Base-by-base conservation (phyloP, 1,139 yeast genomes). In the Protomyces inundatus region DNA sequence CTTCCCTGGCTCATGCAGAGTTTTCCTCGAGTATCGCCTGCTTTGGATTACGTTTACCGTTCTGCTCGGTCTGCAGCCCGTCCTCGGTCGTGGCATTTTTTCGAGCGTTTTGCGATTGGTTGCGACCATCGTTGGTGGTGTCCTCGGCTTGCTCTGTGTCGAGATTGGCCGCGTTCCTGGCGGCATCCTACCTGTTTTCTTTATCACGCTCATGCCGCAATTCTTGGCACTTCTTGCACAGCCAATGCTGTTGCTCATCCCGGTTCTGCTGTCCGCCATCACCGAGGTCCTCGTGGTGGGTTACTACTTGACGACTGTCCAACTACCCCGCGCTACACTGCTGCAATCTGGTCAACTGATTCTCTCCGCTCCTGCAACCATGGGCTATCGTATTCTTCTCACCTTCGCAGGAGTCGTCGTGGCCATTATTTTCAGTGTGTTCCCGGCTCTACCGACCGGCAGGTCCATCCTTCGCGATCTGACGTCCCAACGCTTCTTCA, bases 341-440 rank as follows among this genome's bases (percentile, higher is more conserved):
- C 45, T 30, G 36, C 39, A 33, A 10, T 54, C 58, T n/a, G 64
- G 64, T 3, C 64, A 60, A 32, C 36, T 48, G 7, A 40, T 52
- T 42, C 58, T 60, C 35, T 33, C 35, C 14, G 42, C 58, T 9
- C 64, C 64, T 3, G 64, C 64, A 3, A 23, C 53, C 16, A 54
- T 60, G 58, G 64, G 64, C 34, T 60, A 54, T 39, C 46, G 64
- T n/a, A 54, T 60, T 4, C 37, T 60, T 10, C 51, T 60, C 7
- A 60, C 64, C 14, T 33, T 60, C 7, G 64, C 64, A n/a, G 64
- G 64, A 6, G 58, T 60, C 6, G 50, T 60, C 36, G 39, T 60
- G 34, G 58, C 58, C 10, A 14, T 51, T 10, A 7, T 54, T 9
- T 60, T 60, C 58, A 33, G 50, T 12, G 48, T 60, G 50, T 60